Evolutionary conservation across 108 stramenopile species (phyloP).

Genomic region (Fistulifera solaris): DNA sequence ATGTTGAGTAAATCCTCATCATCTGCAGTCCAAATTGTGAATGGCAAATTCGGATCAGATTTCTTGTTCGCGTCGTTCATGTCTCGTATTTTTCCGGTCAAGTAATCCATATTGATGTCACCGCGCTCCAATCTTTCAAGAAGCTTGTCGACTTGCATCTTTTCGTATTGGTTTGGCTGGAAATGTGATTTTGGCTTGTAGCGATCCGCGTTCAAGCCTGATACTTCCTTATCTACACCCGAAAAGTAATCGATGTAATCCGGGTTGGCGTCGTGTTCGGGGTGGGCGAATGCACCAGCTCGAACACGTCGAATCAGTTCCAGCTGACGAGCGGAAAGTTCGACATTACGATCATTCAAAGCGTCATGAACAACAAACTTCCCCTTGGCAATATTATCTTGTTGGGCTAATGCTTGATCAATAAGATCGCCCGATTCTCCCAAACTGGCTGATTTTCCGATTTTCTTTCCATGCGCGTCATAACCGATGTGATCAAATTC

Average conservation of each 20-base stretch:
- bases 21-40: slow-evolving; percentile 89
- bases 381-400: slow-evolving; percentile 54
- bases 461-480: slow-evolving; percentile 79
- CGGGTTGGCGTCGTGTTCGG: slow-evolving; percentile 87
- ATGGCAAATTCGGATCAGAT: slow-evolving; percentile 51
- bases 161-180: slow-evolving; percentile 86
- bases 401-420: slow-evolving; percentile 59
- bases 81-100: slow-evolving; percentile 67
- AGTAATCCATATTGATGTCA: slow-evolving; percentile 75
- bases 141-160: slow-evolving; percentile 75
- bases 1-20: slow-evolving; percentile 85
- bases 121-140: slow-evolving; percentile 86
- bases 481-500: slow-evolving; percentile 97
- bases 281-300: slow-evolving; percentile 91
- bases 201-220: slow-evolving; percentile 66
- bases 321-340: slow-evolving; percentile 82
- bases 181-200: slow-evolving; percentile 72
- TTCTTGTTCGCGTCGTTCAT: slow-evolving; percentile 61
- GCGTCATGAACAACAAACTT: slow-evolving; percentile 91
- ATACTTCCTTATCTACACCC: slow-evolving; percentile 67
- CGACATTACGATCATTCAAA: slow-evolving; percentile 86
- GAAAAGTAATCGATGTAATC: slow-evolving; percentile 94
- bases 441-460: slow-evolving; percentile 55
- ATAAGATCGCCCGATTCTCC: slow-evolving; percentile 45
- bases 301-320: slow-evolving; percentile 91